A percentile compares a stretch with the other conserved stretches of the same genome.
Conservation (phyloP, 768 basidiomycete genomes). For the Daedaleopsis sinensis region DNA sequence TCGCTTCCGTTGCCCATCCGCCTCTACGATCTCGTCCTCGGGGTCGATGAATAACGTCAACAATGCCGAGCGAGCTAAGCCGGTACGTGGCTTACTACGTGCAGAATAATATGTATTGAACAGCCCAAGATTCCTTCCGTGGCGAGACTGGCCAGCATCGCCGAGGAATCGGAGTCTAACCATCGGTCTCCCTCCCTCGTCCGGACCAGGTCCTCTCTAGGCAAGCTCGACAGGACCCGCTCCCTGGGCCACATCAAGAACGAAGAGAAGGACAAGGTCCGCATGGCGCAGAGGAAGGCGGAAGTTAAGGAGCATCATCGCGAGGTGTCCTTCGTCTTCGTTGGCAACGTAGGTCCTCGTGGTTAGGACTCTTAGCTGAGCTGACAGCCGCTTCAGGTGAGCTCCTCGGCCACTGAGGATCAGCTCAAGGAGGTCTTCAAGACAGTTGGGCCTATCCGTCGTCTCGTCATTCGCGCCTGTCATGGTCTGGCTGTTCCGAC, state of each 20-base stretch:
- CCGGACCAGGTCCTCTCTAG: background rate
- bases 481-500: conserved; percentile 30
- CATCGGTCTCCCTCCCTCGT: background rate
- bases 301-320: conserved; percentile 1
- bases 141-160: background rate
- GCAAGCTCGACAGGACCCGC: conserved; percentile 4
- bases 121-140: background rate
- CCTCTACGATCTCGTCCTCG: conserved; percentile 5
- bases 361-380: background rate
- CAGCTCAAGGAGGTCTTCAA: conserved; percentile 39
- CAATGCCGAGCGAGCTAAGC: background rate
- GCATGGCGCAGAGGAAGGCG: conserved; percentile 21
- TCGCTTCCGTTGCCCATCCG: conserved; percentile 17
- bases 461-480: conserved; percentile 40
- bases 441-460: conserved; percentile 38
- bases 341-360: conserved; percentile 59
- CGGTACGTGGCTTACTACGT: background rate
- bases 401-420: conserved; percentile 34
- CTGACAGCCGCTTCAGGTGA: conserved; percentile 31
- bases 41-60: background rate
- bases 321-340: conserved; percentile 45
- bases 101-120: background rate
- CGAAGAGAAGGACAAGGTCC: conserved; percentile 14
- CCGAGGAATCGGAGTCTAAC: background rate
- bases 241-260: background rate